Evolutionary conservation across 2,329 filamentous ascomycete genomes (phyloP).

Genomic region (Stagonosporopsis tanaceti): DNA sequence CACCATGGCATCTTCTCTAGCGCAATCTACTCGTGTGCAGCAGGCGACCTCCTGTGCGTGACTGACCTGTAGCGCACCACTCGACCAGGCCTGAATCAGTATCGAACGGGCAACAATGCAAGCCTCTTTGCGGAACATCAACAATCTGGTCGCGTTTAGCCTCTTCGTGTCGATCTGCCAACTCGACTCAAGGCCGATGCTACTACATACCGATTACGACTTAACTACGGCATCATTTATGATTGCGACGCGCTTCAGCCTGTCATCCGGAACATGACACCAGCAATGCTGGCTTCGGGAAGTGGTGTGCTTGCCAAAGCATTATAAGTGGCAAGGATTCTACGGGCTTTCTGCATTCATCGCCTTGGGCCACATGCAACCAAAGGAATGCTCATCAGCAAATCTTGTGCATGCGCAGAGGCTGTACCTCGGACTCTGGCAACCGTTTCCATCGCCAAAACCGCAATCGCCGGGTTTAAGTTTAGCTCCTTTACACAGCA

Average conservation of each 20-base stretch:
- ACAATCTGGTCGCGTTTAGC: conserved; percentile 13
- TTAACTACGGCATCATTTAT: conserved; percentile 6
- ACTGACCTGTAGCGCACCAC: conserved; percentile 17
- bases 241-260: conserved; percentile 15
- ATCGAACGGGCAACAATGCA: conserved; percentile 23
- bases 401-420: conserved; percentile 12
- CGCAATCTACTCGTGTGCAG: conserved; percentile 31
- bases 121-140: conserved; percentile 21
- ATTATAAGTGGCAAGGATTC: conserved; percentile 4
- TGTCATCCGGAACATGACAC: conserved; percentile 15
- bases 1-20: conserved; percentile 31
- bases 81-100: conserved; percentile 24
- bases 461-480: conserved; percentile 21
- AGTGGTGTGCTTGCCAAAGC: not conserved
- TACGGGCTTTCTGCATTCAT: conserved; percentile 1
- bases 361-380: conserved; percentile 1
- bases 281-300: not conserved
- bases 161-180: conserved; percentile 17
- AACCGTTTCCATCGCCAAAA: conserved; percentile 21
- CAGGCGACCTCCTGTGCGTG: conserved; percentile 22
- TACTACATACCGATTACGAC: conserved; percentile 17
- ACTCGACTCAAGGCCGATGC: conserved; percentile 4
- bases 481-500: conserved; percentile 39
- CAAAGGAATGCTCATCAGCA: conserved; percentile 16
- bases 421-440: conserved; percentile 17